Evolutionary conservation across 306 rosid species (phyloP), one percentile per base, ranked within the genome.

Genomic region (Cucurbita pepo): DNA sequence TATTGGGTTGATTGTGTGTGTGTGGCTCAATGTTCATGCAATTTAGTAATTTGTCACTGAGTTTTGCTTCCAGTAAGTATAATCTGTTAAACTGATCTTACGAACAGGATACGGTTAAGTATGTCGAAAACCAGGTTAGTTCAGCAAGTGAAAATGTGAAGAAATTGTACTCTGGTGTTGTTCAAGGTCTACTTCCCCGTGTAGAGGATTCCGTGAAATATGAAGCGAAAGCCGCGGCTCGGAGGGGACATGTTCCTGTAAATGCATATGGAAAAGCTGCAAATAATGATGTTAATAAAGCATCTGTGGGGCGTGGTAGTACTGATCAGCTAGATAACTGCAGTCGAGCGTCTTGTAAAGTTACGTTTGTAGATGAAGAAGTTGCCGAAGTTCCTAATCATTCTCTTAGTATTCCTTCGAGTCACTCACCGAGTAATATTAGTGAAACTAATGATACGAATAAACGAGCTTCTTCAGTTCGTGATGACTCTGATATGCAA

Each of bases 31-130:
- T 2, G 44, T 15, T 48, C 56, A 30, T 48, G 58, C 44, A 44
- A 56, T 21, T 30, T 14, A 60, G 71, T n/a, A 30, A 45, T 10
- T 36, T 21, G 1, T 74, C 15, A 4, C 13, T n/a, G 34, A 34
- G 36, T 19, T 44, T 44, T 52, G 43, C 43, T 8, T 62, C 48
- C n/a, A 11, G 56, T 56, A 58, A 21, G 18, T 37, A 56, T 73
- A 30, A 50, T 47, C 56, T 47, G 3, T 41, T 60, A 73, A 56
- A 15, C 44, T 43, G 21, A 10, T 57, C 7, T 59, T 58, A 74
- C 76, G 57, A 34, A 48, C 91, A 94, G 99, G 90, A 85, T 78
- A 80, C 87, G 45, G 84, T 88, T 48, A 86, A 87, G 78, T 89
- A 87, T 81, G 85, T 94, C 38, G 96, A 81, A 84, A 81, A 82